A percentile compares a stretch with the other conserved stretches of the same genome.
Evolutionary conservation across 225 moss, liverwort and hornwort species (phyloP).

Genomic region (Climacium dendroides): DNA sequence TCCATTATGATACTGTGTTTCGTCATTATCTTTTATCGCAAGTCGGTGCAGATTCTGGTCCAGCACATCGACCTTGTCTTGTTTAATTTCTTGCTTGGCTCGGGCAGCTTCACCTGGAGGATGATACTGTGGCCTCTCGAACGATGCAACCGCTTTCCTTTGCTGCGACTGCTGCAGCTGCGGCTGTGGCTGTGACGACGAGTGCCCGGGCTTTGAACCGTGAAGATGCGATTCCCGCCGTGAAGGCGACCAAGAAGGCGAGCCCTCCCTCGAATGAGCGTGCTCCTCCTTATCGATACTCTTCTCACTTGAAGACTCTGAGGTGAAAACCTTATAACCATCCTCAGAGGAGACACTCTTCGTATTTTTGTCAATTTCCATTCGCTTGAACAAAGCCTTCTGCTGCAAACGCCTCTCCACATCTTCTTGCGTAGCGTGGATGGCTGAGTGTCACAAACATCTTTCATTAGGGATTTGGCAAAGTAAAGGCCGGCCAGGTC

Average conservation of each 20-base stretch:
- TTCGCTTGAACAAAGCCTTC: constrained; percentile 19
- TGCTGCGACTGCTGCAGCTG: neutral
- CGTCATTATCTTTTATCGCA: constrained; percentile 19
- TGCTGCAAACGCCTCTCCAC: constrained; percentile 37
- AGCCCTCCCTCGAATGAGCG: constrained; percentile 21
- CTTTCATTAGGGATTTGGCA: neutral
- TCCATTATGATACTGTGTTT: neutral
- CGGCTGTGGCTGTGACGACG: neutral
- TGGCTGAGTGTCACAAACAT: constrained; percentile 25
- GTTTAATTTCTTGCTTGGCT: constrained; percentile 5
- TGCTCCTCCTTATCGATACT: constrained; percentile 45
- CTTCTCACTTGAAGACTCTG: constrained; percentile 58
- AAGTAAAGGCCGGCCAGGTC: neutral
- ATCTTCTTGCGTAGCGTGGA: constrained; percentile 59
- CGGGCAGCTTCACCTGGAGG: constrained; percentile 6
- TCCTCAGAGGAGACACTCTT: constrained; percentile 33
- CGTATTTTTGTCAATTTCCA: constrained; percentile 25
- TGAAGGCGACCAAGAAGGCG: constrained; percentile 58
- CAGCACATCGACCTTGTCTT: constrained; percentile 13
- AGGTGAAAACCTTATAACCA: constrained; percentile 28
- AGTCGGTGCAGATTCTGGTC: constrained; percentile 24
- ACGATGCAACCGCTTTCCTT: constrained; percentile 3
- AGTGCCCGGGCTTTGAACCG: constrained; percentile 4
- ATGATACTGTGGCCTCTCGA: constrained; percentile 11
- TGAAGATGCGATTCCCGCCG: constrained; percentile 22